Percentiles rank a stretch among this genome's conserved stretches.
Conservation (phyloP, 768 basidiomycete genomes). For the Lyophyllum semitale region DNA sequence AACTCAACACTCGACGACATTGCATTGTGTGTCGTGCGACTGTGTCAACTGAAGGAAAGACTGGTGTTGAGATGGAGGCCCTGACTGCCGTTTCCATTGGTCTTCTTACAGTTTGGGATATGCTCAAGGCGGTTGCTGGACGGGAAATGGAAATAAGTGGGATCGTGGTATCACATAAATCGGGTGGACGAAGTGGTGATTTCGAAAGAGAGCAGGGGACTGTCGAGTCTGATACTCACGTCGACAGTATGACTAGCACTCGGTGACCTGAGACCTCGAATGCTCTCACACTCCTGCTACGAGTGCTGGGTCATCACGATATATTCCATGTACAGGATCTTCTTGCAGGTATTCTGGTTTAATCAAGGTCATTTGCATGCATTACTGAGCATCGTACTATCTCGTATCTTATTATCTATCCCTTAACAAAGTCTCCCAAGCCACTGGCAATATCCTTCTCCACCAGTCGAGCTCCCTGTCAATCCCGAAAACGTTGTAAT, state of each 20-base stretch:
- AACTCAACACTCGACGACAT: conserved; percentile 27
- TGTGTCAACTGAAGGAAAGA: conserved; percentile 76
- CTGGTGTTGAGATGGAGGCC: conserved; percentile 94
- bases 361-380: too few species aligned
- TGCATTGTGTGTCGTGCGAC: conserved; percentile 66
- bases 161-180: conserved; percentile 65
- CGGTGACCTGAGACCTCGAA: too few species aligned
- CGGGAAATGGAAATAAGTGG: conserved; percentile 80
- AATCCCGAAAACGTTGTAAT: too few species aligned
- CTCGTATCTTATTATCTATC: neutral
- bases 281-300: neutral
- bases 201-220: conserved; percentile 42
- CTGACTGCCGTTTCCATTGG: conserved; percentile 80
- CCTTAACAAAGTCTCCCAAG: conserved; percentile 31
- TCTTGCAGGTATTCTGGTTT: too few species aligned
- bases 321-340: neutral
- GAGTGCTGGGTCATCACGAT: neutral
- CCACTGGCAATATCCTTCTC: conserved; percentile 38
- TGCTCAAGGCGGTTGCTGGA: conserved; percentile 91
- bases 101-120: conserved; percentile 87
- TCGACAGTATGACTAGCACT: too few species aligned
- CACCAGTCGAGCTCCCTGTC: conserved; percentile 43
- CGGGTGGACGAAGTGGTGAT: conserved; percentile 75
- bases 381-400: neutral
- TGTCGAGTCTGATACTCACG: neutral